Evolutionary conservation across 495 filamentous ascomycete genomes (phyloP).

Genomic region (Aspergillus ostianus): DNA sequence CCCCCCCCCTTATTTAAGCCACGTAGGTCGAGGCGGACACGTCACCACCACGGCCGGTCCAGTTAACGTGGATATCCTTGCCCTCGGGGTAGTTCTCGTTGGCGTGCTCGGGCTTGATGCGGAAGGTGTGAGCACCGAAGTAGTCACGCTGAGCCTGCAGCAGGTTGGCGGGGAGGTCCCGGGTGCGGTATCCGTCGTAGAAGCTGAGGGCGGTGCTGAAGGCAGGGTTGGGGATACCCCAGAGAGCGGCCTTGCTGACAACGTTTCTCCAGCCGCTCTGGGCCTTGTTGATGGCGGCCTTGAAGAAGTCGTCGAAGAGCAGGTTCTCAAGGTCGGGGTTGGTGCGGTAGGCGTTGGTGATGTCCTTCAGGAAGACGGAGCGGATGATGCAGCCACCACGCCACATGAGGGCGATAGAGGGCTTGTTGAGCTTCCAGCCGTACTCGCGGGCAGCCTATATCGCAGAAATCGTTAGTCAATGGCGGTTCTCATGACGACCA

Average conservation of each 20-base stretch:
- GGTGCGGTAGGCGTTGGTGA: constrained; percentile 92
- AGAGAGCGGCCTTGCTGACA: constrained; percentile 84
- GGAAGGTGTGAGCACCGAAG: constrained; percentile 99
- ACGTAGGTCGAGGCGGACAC: constrained; percentile 96
- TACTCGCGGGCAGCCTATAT: constrained; percentile 88
- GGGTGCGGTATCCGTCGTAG: constrained; percentile 97
- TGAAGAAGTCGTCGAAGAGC: constrained; percentile 98
- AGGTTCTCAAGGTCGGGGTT: constrained; percentile 97
- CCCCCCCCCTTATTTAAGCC: constrained; percentile 59
- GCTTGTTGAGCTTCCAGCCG: constrained; percentile 98
- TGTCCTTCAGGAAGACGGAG: constrained; percentile 99
- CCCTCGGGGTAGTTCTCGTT: constrained; percentile 79
- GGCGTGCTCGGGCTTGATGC: constrained; percentile 88
- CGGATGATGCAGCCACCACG: constrained; percentile 99
- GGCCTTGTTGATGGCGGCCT: constrained; percentile 94
- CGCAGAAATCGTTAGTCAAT: constrained; percentile 4
- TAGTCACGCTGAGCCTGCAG: constrained; percentile 98
- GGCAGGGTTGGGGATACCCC: constrained; percentile 91
- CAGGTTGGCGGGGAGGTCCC: constrained; percentile 94
- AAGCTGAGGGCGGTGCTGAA: constrained; percentile 95
- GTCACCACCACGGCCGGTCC: constrained; percentile 96
- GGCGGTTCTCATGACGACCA: too few relatives aligned
- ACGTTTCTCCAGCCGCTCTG: constrained; percentile 96
- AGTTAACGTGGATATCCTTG: constrained; percentile 97
- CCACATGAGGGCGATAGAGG: constrained; percentile 99